Conservation (phyloP, 2,329 filamentous ascomycete species). For the Aspergillus candidus region DNA sequence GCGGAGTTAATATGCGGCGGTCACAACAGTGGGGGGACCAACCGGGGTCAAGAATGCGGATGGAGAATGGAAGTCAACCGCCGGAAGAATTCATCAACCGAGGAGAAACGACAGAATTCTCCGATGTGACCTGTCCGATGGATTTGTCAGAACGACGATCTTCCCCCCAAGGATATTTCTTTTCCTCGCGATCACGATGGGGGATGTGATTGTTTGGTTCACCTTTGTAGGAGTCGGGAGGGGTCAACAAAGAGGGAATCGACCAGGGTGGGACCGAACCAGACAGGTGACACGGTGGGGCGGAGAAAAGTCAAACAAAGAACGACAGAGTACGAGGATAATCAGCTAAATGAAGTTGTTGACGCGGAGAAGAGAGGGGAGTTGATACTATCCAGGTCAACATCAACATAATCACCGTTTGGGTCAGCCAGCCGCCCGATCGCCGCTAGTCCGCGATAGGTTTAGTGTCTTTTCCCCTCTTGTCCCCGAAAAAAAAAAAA, state of each 20-base stretch:
- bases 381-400: slow-evolving; percentile 10
- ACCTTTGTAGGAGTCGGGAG: slow-evolving; percentile 10
- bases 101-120: background rate
- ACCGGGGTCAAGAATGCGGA: slow-evolving; percentile 15
- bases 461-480: slow-evolving; percentile 20
- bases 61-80: slow-evolving; percentile 11
- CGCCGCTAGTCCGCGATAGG: slow-evolving; percentile 31
- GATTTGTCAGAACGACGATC: background rate
- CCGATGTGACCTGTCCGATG: no score
- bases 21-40: slow-evolving; percentile 12
- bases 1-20: slow-evolving; percentile 7
- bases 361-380: background rate
- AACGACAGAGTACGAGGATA: background rate
- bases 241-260: background rate
- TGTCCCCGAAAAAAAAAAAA: slow-evolving; percentile 24
- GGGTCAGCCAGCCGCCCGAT: slow-evolving; percentile 17
- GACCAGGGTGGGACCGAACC: background rate
- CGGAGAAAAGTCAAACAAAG: no score
- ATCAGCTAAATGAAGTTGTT: background rate
- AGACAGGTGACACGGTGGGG: no score
- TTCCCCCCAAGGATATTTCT: background rate
- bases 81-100: slow-evolving; percentile 12
- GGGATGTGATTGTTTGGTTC: slow-evolving; percentile 6
- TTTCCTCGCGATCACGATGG: background rate
- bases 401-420: slow-evolving; percentile 13